Conservation (phyloP, 768 basidiomycete species). For the Panus rudis region DNA sequence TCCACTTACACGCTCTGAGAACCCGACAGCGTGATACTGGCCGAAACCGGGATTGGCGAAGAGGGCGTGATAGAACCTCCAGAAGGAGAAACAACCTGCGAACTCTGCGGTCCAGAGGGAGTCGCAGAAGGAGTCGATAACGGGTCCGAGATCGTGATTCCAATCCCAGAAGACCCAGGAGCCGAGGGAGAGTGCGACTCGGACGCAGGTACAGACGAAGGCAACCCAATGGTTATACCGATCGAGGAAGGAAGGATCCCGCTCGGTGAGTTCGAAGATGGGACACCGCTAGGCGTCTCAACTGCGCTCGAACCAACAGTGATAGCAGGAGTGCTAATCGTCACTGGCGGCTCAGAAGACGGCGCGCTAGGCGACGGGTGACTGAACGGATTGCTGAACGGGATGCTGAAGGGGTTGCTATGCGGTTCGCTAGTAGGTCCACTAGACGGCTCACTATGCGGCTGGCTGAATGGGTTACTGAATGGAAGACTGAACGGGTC, state of each 20-base stretch:
- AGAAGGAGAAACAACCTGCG: too few species aligned
- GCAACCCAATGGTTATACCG: not conserved
- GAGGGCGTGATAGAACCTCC: constrained; percentile 14
- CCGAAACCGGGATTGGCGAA: too few species aligned
- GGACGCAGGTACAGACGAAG: not conserved
- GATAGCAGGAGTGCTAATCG: too few species aligned
- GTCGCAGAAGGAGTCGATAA: not conserved
- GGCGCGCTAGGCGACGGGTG: too few species aligned
- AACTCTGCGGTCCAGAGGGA: not conserved
- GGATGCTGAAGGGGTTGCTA: not conserved
- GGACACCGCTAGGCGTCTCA: too few species aligned
- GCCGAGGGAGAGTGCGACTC: constrained; percentile 1
- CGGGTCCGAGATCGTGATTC: not conserved
- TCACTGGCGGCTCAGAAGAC: too few species aligned
- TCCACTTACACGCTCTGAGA: too few species aligned
- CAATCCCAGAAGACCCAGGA: not conserved
- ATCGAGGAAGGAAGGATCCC: constrained; percentile 1
- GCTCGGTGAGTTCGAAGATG: not conserved
- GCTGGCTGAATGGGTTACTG: too few species aligned
- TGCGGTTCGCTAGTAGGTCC: not conserved
- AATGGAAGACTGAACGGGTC: too few species aligned
- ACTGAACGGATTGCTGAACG: not conserved
- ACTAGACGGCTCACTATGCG: not conserved
- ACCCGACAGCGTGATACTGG: too few species aligned
- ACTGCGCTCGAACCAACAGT: too few species aligned